These are phyloP conservation scores for Pythium phragmiticola DNA, from an alignment of 352 stramenopile species.

Conservation along the genomic window DNA sequence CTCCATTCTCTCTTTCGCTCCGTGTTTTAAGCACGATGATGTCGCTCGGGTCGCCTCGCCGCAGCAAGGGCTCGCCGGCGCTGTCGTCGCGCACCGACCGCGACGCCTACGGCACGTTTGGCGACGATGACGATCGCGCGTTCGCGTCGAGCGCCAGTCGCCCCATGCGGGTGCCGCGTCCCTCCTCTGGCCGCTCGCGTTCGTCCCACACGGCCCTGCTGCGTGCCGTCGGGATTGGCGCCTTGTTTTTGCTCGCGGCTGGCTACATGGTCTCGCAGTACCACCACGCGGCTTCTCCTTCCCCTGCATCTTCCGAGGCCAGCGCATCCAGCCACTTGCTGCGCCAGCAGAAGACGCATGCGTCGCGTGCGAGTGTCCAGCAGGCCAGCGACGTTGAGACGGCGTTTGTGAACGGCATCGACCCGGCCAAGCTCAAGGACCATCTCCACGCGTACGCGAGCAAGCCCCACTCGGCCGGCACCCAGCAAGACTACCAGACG, in stretches of 20 bases:
- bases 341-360: background rate
- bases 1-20: conserved; percentile 9
- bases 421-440: conserved; percentile 31
- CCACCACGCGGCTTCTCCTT: background rate
- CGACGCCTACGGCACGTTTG: conserved; percentile 58
- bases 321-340: background rate
- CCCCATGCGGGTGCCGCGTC: conserved; percentile 24
- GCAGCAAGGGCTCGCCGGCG: conserved; percentile 4
- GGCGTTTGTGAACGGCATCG: conserved; percentile 31
- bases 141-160: background rate
- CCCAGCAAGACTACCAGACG: conserved; percentile 51
- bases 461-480: conserved; percentile 39
- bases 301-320: background rate
- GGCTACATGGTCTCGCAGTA: conserved; percentile 29
- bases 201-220: conserved; percentile 4
- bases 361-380: background rate
- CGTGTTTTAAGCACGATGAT: conserved; percentile 15
- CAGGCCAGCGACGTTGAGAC: conserved; percentile 18
- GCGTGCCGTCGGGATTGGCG: conserved; percentile 26
- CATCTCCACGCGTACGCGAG: conserved; percentile 25
- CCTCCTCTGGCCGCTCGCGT: background rate
- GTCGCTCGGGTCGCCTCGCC: conserved; percentile 19
- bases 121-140: conserved; percentile 19
- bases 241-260: conserved; percentile 33
- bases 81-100: conserved; percentile 19